Conservation (phyloP, 768 basidiomycete species). For the Phylloporus sp. region DNA sequence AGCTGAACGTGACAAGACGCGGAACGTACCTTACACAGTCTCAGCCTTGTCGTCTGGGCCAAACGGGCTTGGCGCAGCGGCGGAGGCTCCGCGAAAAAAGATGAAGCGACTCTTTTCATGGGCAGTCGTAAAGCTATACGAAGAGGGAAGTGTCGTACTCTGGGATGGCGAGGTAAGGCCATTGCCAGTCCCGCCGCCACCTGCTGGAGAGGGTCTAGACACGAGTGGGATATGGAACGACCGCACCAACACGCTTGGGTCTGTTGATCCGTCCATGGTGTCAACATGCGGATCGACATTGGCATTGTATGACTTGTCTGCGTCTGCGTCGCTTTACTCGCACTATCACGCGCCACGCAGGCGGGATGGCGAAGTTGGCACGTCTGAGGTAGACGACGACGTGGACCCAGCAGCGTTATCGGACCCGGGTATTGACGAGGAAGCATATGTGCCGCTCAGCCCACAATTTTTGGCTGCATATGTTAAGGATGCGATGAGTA, state of each 20-base stretch:
- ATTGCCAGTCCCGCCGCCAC: constrained; percentile 21
- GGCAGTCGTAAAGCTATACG: constrained; percentile 59
- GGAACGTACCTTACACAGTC: not conserved
- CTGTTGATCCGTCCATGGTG: not conserved
- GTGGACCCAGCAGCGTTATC: constrained; percentile 45
- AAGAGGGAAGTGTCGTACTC: constrained; percentile 70
- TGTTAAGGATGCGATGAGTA: constrained; percentile 45
- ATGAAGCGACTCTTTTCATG: constrained; percentile 67
- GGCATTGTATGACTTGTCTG: constrained; percentile 6
- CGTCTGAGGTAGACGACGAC: constrained; percentile 33
- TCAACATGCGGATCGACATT: not conserved
- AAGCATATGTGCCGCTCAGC: constrained; percentile 61
- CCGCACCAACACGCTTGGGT: constrained; percentile 7
- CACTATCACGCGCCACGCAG: constrained; percentile 23
- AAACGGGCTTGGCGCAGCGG: not conserved
- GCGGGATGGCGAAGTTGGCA: constrained; percentile 1
- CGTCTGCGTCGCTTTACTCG: constrained; percentile 22
- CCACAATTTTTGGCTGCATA: constrained; percentile 44
- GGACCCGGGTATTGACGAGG: constrained; percentile 56
- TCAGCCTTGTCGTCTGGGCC: not conserved
- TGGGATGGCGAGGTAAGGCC: constrained; percentile 63
- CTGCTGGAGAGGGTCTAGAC: not conserved
- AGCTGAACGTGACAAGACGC: constrained; percentile 39
- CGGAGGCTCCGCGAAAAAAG: constrained; percentile 36
- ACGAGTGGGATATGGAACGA: constrained; percentile 49